phyloP scores from a whole-genome alignment of 1,139 yeast genomes.

The Nakaseomyces delphensis region DNA sequence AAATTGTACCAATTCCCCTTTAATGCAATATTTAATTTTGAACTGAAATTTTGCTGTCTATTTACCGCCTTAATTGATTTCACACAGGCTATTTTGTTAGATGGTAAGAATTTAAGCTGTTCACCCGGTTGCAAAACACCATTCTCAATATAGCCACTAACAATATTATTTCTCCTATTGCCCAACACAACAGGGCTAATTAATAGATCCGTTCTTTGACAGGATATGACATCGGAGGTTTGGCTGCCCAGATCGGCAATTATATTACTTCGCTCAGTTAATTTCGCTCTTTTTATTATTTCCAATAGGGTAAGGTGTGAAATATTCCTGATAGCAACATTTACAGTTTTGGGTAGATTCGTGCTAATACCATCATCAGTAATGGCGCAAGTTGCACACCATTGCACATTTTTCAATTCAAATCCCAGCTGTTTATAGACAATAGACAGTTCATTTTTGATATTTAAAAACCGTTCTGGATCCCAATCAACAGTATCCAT shows the following conservation, averaged over 20 bases:
- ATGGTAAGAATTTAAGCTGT: constrained; percentile 1
- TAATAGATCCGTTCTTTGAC: background rate
- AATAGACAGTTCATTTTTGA: constrained; percentile 42
- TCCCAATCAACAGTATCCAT: constrained; percentile 61
- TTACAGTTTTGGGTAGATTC: background rate
- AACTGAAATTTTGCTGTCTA: background rate
- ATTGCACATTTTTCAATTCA: constrained; percentile 37
- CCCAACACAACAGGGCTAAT: background rate
- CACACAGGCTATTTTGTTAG: background rate
- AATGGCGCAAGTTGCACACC: constrained; percentile 67
- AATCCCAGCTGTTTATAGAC: constrained; percentile 54
- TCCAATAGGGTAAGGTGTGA: background rate
- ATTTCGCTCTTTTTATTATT: background rate
- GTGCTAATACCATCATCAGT: constrained; percentile 38
- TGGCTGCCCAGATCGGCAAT: background rate
- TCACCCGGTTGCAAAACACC: constrained; percentile 4
- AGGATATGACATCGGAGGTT: background rate
- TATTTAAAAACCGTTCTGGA: constrained; percentile 46
- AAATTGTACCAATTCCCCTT: background rate
- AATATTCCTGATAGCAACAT: background rate
- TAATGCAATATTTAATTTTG: background rate
- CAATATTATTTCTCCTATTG: background rate
- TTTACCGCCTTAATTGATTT: background rate
- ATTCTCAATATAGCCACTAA: constrained; percentile 1
- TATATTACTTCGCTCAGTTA: background rate